phyloP scores from a whole-genome alignment of 805 yeast genomes.

The Kazachstania kunashirensis region DNA sequence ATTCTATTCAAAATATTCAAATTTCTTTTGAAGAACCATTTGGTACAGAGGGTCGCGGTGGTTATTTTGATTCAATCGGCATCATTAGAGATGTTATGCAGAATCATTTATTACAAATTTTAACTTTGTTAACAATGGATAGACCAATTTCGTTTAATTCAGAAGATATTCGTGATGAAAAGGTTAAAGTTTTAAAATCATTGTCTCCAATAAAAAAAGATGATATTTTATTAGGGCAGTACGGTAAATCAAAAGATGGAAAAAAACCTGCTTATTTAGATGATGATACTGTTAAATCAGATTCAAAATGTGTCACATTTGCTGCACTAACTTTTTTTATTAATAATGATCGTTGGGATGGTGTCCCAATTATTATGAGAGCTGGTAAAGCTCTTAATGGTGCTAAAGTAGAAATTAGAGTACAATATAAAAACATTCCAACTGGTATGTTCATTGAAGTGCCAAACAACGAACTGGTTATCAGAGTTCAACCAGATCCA shows the following conservation, averaged over 20 bases:
- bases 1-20: conserved; percentile 71
- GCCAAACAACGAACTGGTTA: conserved; percentile 84
- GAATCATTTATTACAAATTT: conserved; percentile 87
- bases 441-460: conserved; percentile 72
- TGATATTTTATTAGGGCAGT: conserved; percentile 79
- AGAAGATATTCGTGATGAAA: conserved; percentile 91
- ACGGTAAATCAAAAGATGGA: conserved; percentile 75
- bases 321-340: conserved; percentile 77
- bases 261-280: conserved; percentile 82
- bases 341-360: conserved; percentile 94
- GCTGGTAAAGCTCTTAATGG: conserved; percentile 95
- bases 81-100: conserved; percentile 97
- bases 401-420: conserved; percentile 86
- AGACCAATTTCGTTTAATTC: conserved; percentile 87
- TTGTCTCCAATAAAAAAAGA: conserved; percentile 55
- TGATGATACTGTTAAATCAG: conserved; percentile 76
- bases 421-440: conserved; percentile 83
- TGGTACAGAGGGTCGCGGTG: conserved; percentile 98
- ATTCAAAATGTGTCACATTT: conserved; percentile 81
- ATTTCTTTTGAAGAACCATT: conserved; percentile 92
- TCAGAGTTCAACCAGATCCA: conserved; percentile 90
- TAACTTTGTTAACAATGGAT: conserved; percentile 89
- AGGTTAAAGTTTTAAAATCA: conserved; percentile 82
- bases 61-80: conserved; percentile 90
- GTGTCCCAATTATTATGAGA: conserved; percentile 89